phyloP scores from a whole-genome alignment of 2,329 filamentous ascomycete species.

The Colletotrichum godetiae region DNA sequence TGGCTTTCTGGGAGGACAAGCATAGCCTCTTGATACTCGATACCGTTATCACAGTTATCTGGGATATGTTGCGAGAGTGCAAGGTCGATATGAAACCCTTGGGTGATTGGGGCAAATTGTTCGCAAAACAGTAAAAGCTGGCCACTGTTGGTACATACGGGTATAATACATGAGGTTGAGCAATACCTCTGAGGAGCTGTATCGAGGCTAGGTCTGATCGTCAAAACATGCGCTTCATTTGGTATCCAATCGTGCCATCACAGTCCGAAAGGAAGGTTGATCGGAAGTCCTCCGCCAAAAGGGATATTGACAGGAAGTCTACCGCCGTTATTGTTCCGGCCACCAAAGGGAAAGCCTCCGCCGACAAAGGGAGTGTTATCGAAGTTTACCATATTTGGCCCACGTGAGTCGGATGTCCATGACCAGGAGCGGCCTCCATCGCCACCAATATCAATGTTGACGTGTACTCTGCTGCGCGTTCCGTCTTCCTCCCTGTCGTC shows the following conservation, averaged over 20 bases:
- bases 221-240: neutral
- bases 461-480: slow-evolving; percentile 4
- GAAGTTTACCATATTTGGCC: slow-evolving; percentile 11
- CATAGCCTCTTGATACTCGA: too few species aligned
- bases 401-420: slow-evolving; percentile 5
- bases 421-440: slow-evolving; percentile 18
- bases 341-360: slow-evolving; percentile 11
- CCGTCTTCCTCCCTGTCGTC: neutral
- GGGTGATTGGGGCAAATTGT: neutral
- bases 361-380: slow-evolving; percentile 18
- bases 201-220: neutral
- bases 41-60: neutral
- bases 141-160: neutral
- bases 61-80: neutral
- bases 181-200: neutral
- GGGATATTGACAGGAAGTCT: slow-evolving; percentile 20
- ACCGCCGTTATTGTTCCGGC: slow-evolving; percentile 11
- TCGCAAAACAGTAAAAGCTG: neutral
- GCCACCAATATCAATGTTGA: slow-evolving; percentile 29
- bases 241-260: neutral
- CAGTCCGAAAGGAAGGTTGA: slow-evolving; percentile 28
- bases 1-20: too few species aligned
- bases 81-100: neutral
- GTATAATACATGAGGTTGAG: neutral
- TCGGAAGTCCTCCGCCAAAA: slow-evolving; percentile 10